Base-by-base conservation (phyloP, 805 yeast genomes). In the Candida argentea region DNA sequence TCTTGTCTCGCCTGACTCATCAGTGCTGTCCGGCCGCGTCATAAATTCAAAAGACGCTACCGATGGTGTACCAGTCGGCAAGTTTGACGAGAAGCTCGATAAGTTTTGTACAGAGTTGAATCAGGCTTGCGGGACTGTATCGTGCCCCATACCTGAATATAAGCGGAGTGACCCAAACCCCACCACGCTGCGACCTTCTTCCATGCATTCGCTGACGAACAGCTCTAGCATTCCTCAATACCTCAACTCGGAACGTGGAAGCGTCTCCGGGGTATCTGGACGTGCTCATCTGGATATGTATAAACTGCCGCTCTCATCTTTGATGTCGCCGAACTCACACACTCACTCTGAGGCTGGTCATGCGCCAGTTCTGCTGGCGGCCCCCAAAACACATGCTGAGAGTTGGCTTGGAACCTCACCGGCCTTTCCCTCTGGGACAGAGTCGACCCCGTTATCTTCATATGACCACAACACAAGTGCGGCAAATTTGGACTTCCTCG, bases 81-180 rank as follows among this genome's bases (percentile, higher is more conserved):
- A 30, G 6, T 80, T 74, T 47, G 80, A 76, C 44, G 89, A 82
- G 46, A 75, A 77, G 39, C 75, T 77, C 30, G 68, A 70, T 34
- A 73, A 71, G 16, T 89, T 89, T 48, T 89, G 97, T 47, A 69
- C 70, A 15, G 72, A 76, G 41, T 65, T 89, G 46, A 70, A 72
- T 36, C 67, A 74, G 49, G 96, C 86, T 1, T 87, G 96, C 54
- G 96, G 95, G 11, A 76, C 77, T 5, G 75, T 64, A 42, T 65
- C 65, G 10, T 55, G 70, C 37, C 94, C 91, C 3, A 48, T 76
- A 4, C 93, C 95, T 3, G 56, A 58, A 34, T 52, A 35, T 30
- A 44, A 48, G 28, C 38, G 52, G 12, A 32, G 27, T 23, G 14
- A 37, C 40, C 19, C 23, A 7, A 20, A 20, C 10, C 10, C 20